Evolutionary conservation across 2,329 filamentous ascomycete species (phyloP), one percentile per base, ranked within the genome.

Genomic region (Mycosphaerella sp.): DNA sequence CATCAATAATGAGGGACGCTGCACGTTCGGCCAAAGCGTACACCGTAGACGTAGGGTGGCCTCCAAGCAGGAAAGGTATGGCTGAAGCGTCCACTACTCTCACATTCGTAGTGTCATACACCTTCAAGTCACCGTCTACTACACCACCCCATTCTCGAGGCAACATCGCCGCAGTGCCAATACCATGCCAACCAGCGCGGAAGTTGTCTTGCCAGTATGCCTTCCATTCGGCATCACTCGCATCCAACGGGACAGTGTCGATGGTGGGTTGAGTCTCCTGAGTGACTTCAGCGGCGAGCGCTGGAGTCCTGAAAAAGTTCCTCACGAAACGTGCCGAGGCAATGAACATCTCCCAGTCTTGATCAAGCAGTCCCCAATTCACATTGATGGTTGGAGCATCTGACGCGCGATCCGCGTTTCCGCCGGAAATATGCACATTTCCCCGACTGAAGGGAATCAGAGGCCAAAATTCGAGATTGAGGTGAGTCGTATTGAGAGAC

Each of bases 11-110:
- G 21, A 65, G 50, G 35, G 62, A 59, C 21, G 60, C 60, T 17
- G 54, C 59, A 32, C 58, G 58, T 46, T 66, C 64, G 5, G 63
- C 62, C 14, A 66, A 43, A 13, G 59, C 62, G 52, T 66, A 66
- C 3, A 66, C 53, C 12, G 55, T 53, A 8, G 53, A 56, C 1
- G 47, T 47, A 13, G 52, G 52, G 34, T 54, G 52, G 5, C 47
- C 52, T 36, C 47, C 47, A 17, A 54, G 21, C n/a, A 44, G 41
- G 25, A 64, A 49, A 4, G 63, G 63, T 8, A 64, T 51, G 21
- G 58, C 56, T 39, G 53, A 59, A 5, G 64, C 63, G 50, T 66
- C 63, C 14, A 64, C 53, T 13, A 65, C 54, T 9, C 64, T 45
- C 36, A 65, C 48, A 30, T 57, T 60, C 6, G 50, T 27, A 0